Conservation (phyloP, 2,329 filamentous ascomycete genomes). For the Fusarium metavorans region DNA sequence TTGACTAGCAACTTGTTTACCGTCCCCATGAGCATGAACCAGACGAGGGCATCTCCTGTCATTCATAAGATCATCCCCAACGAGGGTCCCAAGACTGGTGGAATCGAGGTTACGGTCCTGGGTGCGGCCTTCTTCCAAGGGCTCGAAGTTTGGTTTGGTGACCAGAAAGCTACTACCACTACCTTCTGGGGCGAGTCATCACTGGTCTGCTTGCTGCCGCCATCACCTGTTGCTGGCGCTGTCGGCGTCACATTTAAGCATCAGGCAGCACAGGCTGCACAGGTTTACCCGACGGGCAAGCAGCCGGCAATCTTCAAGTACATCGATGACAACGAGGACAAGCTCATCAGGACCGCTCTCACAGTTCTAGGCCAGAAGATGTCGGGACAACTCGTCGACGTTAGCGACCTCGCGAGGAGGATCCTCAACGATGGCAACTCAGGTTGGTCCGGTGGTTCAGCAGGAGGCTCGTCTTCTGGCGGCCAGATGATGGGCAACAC, state of each 20-base stretch:
- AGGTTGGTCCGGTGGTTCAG: constrained; percentile 60
- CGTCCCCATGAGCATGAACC: constrained; percentile 62
- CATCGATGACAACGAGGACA: constrained; percentile 76
- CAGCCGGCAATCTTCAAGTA: constrained; percentile 76
- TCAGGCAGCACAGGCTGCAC: constrained; percentile 56
- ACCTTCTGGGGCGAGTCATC: constrained; percentile 85
- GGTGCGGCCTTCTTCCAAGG: constrained; percentile 82
- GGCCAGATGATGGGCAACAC: constrained; percentile 58
- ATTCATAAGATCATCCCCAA: constrained; percentile 88
- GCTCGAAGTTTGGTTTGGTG: constrained; percentile 87
- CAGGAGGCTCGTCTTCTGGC: constrained; percentile 54
- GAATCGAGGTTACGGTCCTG: constrained; percentile 87
- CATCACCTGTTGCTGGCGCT: constrained; percentile 73
- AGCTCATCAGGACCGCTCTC: constrained; percentile 76
- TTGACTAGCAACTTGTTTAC: constrained; percentile 63
- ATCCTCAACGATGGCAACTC: constrained; percentile 65
- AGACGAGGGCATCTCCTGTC: constrained; percentile 63
- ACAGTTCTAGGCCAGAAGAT: constrained; percentile 73
- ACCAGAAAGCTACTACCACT: constrained; percentile 73
- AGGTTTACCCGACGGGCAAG: constrained; percentile 52
- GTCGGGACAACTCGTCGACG: constrained; percentile 71
- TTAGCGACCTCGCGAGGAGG: constrained; percentile 70
- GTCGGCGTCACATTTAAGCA: constrained; percentile 78
- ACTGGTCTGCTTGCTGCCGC: constrained; percentile 83
- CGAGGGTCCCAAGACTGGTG: constrained; percentile 84